Base-by-base conservation (phyloP, 805 yeast genomes). In the Starmerella potacharoeniae region DNA sequence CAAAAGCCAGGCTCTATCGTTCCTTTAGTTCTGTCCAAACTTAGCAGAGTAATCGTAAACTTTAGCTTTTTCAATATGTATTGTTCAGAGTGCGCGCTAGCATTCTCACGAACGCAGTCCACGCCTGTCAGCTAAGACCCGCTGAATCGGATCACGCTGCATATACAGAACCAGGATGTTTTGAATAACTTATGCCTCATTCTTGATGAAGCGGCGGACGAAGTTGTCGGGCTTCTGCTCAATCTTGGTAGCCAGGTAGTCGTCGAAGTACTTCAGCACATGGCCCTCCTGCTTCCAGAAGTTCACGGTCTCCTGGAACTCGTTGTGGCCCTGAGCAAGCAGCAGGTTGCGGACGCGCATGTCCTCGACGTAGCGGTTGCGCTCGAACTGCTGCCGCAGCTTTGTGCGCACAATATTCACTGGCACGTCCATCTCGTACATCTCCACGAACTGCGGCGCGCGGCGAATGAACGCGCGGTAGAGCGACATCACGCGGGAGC, bases 281-380 rank as follows among this genome's bases (percentile, higher is more conserved):
- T 86, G 95, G 60, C 90, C 79, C 67, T 80, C 81, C 75, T 87
- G 95, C 69, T 86, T 87, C 95, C 95, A 86, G 74, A 86, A 86
- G 72, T 87, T 87, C 65, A 83, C 77, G 65, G 86, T 76, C 67
- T 86, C 95, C 72, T 86, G 95, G 71, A 81, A 87, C 69, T 87
- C 95, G 93, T 85, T 85, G 65, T 85, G 89, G 6, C 91, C 95
- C 73, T 86, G 84, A 73, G 85, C 81, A 62, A 80, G 79, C 55
- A 87, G 74, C 16, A 84, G 77, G 69, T 86, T 87, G 60, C 77
- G 75, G 47, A 83, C 78, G 36, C 79, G 79, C 61, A 83, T 68
- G 65, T 84, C 87, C 52, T 73, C 73, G 52, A 86, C 87, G 66
- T 75, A 86, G 66, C 95, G 77, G 66, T 86, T 77, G 73, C 95